These are phyloP conservation scores for Stagonosporopsis vannaccii DNA, from an alignment of 2,329 filamentous ascomycete genomes.

Conservation along the genomic window DNA sequence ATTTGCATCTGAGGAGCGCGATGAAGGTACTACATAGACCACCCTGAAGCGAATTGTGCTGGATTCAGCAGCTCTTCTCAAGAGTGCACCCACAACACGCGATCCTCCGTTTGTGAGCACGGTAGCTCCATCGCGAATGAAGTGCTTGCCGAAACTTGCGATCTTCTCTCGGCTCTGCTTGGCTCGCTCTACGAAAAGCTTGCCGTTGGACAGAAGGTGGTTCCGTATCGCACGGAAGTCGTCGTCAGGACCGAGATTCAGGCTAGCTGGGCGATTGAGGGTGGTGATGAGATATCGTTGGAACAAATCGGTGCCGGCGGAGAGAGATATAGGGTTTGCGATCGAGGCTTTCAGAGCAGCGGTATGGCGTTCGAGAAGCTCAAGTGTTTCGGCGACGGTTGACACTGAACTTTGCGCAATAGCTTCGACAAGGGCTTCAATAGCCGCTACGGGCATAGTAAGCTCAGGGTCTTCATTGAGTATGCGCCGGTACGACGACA, in stretches of 20 bases:
- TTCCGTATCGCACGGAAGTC: conserved; percentile 84
- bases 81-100: conserved; percentile 78
- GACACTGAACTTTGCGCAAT: conserved; percentile 80
- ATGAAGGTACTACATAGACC: conserved; percentile 67
- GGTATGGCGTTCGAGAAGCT: conserved; percentile 80
- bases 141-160: conserved; percentile 77
- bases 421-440: conserved; percentile 87
- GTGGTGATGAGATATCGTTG: conserved; percentile 88
- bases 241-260: conserved; percentile 57
- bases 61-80: conserved; percentile 76
- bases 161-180: conserved; percentile 86
- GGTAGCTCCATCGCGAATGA: conserved; percentile 78
- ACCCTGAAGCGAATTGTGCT: conserved; percentile 77
- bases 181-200: conserved; percentile 84
- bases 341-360: conserved; percentile 78
- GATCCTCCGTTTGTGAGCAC: conserved; percentile 93
- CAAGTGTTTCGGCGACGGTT: conserved; percentile 93
- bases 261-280: conserved; percentile 60
- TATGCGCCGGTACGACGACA: conserved; percentile 69
- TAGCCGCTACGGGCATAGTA: conserved; percentile 94
- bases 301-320: conserved; percentile 94
- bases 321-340: conserved; percentile 88
- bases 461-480: conserved; percentile 77
- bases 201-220: conserved; percentile 84
- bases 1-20: conserved; percentile 43